Base-by-base conservation (phyloP, 1,284 basidiomycete genomes). In the Ceratobasidium sp. region DNA sequence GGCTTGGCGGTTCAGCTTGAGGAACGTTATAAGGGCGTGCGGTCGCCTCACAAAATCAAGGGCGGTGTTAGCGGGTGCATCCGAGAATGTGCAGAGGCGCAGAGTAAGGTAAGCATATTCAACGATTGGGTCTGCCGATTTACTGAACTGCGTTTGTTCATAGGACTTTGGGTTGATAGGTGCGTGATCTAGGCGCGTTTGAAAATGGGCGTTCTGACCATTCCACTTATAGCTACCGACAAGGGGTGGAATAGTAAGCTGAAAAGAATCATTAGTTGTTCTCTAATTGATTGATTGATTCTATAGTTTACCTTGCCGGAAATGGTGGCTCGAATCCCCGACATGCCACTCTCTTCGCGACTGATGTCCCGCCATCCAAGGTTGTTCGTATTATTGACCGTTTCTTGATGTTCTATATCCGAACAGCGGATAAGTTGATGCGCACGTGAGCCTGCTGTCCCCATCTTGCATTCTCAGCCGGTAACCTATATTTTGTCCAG, bases 21-120 rank as follows among this genome's bases (percentile, higher is more conserved):
- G 80, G 85, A 91, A 73, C 84, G 91, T 4, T 93, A 93, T 81
- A 88, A 88, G 75, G 89, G 90, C 41, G 85, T 93, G 28, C 86
- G 80, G 38, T 86, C 87, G 1, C 91, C 91, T 16, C 91, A 93
- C 81, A 93, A 93, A 80, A 81, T 91, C 80, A 93, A 93, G 80
- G 91, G 91, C 18, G 91, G 91, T n/a, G 90, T 93, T 1, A 88
- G 87, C 44, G 91, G 91, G 16, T 93, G 90, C 76, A 85, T 90
- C 0, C 85, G 91, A 21, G 91, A 92, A 78, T 92, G 91, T 76
- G 91, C 91, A 0, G 91, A 93, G 79, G 91, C 91, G 0, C 91
- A 93, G 77, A 83, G 83, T 41, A 91, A 90, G 66, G 66, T 69
- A 32, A 23, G 52, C 41, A 18, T 49, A 2, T 23, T 13, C 6